phyloP scores from a whole-genome alignment of 2,329 filamentous ascomycete species.

The Sporothrix mexicana region DNA sequence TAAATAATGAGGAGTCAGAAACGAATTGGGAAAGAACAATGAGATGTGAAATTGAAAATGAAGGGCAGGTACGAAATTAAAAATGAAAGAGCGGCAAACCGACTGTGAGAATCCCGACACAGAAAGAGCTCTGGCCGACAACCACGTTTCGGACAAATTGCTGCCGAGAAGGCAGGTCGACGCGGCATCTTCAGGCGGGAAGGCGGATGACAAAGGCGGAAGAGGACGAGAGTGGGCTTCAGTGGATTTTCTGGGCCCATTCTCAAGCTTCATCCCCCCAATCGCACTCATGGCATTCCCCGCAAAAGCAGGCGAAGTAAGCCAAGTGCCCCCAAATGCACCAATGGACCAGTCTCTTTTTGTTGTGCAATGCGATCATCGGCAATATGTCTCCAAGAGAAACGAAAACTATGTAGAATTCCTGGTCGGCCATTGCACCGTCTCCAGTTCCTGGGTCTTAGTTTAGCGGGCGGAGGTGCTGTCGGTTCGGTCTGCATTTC shows the following conservation, averaged over 20 bases:
- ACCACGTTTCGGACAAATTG: slow-evolving; percentile 25
- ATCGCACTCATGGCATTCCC: slow-evolving; percentile 27
- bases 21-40: background rate
- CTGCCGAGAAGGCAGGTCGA: slow-evolving; percentile 13
- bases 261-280: slow-evolving; percentile 23
- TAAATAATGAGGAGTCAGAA: background rate
- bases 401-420: slow-evolving; percentile 13
- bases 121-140: slow-evolving; percentile 8
- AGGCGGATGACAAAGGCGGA: background rate
- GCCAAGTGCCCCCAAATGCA: background rate
- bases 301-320: slow-evolving; percentile 22
- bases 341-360: slow-evolving; percentile 15
- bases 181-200: slow-evolving; percentile 18
- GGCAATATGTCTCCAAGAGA: slow-evolving; percentile 2
- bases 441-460: slow-evolving; percentile 3
- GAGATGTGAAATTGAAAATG: background rate
- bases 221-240: slow-evolving; percentile 8
- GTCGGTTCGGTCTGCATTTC: slow-evolving; percentile 23
- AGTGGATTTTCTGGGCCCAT: slow-evolving; percentile 2
- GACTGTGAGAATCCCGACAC: background rate
- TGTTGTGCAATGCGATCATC: background rate
- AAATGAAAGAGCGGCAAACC: background rate
- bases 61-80: background rate
- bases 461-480: slow-evolving; percentile 2
- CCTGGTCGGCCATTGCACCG: slow-evolving; percentile 10